phyloP scores from a whole-genome alignment of 1,284 basidiomycete genomes.

The Trametes sp. region DNA sequence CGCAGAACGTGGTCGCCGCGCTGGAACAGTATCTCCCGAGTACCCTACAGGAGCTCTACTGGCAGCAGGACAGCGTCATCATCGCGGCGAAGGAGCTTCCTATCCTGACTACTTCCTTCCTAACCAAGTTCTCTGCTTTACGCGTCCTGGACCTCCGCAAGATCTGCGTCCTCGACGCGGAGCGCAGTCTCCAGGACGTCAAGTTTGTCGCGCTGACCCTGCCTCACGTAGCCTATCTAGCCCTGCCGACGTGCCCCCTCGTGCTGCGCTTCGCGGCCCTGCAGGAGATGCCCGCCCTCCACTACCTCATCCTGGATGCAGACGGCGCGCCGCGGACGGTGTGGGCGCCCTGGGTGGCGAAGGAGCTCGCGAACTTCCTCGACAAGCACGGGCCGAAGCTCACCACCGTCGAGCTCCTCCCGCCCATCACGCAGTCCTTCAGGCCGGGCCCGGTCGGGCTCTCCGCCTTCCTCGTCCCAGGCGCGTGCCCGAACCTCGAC shows the following conservation, averaged over 20 bases:
- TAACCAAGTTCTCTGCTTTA: slow-evolving; percentile 26
- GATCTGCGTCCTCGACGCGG: slow-evolving; percentile 33
- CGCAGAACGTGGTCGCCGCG: slow-evolving; percentile 30
- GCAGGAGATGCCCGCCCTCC: slow-evolving; percentile 32
- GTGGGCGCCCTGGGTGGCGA: slow-evolving; percentile 25
- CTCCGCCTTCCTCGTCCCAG: slow-evolving; percentile 50
- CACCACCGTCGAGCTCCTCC: slow-evolving; percentile 49
- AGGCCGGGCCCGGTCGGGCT: slow-evolving; percentile 45
- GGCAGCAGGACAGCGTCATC: slow-evolving; percentile 35
- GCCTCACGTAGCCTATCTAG: slow-evolving; percentile 31
- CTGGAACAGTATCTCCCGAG: slow-evolving; percentile 32
- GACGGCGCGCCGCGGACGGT: slow-evolving; percentile 25
- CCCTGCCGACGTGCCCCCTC: slow-evolving; percentile 32
- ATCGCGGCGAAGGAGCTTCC: slow-evolving; percentile 29
- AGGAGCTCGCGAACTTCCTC: slow-evolving; percentile 47
- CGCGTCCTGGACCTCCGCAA: slow-evolving; percentile 36
- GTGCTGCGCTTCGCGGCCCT: slow-evolving; percentile 32
- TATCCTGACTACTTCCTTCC: slow-evolving; percentile 26
- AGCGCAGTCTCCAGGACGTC: slow-evolving; percentile 28
- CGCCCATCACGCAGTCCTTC: slow-evolving; percentile 44
- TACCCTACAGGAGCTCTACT: slow-evolving; percentile 35
- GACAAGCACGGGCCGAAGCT: slow-evolving; percentile 50
- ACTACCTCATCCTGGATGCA: slow-evolving; percentile 32
- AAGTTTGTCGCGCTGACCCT: slow-evolving; percentile 22
- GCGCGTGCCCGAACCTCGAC: slow-evolving; percentile 53